A percentile compares a stretch with the other conserved stretches of the same genome.
These are phyloP conservation scores for Sclerotinia trifoliorum DNA, from an alignment of 2,329 filamentous ascomycete species.

Conservation along the genomic window DNA sequence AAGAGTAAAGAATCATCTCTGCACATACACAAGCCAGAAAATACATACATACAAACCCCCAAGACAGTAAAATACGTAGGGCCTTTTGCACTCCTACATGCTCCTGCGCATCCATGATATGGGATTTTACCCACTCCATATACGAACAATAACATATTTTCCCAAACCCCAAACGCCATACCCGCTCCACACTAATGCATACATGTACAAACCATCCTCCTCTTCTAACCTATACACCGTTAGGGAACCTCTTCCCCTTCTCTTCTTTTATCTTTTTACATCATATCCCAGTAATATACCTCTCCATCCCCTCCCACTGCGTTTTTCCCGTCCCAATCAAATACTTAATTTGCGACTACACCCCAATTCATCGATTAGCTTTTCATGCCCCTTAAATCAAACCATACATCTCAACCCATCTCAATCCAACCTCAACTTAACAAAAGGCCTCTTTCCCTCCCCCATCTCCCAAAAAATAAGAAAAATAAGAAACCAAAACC, in stretches of 20 bases:
- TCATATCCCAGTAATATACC: constrained; percentile 53
- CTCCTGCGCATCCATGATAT: neutral
- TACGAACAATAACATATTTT: neutral
- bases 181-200: neutral
- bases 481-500: constrained; percentile 33
- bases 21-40: neutral
- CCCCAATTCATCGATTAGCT: constrained; percentile 14
- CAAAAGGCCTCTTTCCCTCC: too few species aligned
- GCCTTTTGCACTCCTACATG: neutral
- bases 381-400: neutral
- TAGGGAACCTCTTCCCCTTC: neutral
- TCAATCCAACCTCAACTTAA: neutral
- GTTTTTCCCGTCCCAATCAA: constrained; percentile 64
- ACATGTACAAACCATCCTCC: neutral
- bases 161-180: constrained; percentile 9
- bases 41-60: neutral
- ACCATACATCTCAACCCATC: neutral
- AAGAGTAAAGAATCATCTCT: constrained; percentile 3
- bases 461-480: neutral
- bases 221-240: neutral
- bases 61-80: neutral
- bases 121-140: neutral
- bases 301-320: constrained; percentile 63
- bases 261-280: neutral
- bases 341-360: constrained; percentile 59